Percentiles rank a stretch among this genome's conserved stretches.
Conservation (phyloP, 2,329 filamentous ascomycete species). For the Penicillium sp. region DNA sequence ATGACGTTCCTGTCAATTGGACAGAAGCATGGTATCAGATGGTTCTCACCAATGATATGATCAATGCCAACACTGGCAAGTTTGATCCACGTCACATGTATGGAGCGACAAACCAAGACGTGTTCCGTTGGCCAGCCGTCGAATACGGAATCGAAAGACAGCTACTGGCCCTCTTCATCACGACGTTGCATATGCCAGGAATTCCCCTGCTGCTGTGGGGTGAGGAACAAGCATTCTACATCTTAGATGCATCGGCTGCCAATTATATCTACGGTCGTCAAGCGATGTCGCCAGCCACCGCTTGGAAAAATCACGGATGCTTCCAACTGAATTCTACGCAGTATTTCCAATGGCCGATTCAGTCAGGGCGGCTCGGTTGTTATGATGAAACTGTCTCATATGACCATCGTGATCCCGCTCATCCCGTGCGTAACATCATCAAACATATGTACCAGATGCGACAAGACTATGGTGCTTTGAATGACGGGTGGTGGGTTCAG, state of each 20-base stretch:
- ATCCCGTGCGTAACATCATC: constrained; percentile 62
- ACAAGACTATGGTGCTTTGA: constrained; percentile 57
- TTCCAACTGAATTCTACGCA: constrained; percentile 59
- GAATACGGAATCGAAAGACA: constrained; percentile 59
- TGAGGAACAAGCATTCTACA: constrained; percentile 67
- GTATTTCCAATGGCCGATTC: constrained; percentile 61
- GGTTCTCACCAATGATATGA: constrained; percentile 60
- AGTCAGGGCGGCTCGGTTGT: constrained; percentile 57
- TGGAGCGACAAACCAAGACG: constrained; percentile 66
- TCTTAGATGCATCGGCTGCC: constrained; percentile 63
- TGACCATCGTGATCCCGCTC: constrained; percentile 65
- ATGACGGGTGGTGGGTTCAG: constrained; percentile 60
- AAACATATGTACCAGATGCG: constrained; percentile 65
- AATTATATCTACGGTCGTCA: constrained; percentile 69
- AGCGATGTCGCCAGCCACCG: constrained; percentile 61
- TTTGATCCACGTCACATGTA: constrained; percentile 68
- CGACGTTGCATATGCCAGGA: constrained; percentile 61
- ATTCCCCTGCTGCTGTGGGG: constrained; percentile 65
- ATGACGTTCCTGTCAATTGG: constrained; percentile 58
- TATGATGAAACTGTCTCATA: constrained; percentile 58
- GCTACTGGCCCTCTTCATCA: constrained; percentile 60
- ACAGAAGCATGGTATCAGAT: constrained; percentile 59
- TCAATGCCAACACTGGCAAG: constrained; percentile 61
- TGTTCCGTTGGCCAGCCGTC: constrained; percentile 65
- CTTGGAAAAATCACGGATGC: constrained; percentile 68